Evolutionary conservation across 345 rosid genomes (phyloP).

Genomic region (Leavenworthia alabamica): DNA sequence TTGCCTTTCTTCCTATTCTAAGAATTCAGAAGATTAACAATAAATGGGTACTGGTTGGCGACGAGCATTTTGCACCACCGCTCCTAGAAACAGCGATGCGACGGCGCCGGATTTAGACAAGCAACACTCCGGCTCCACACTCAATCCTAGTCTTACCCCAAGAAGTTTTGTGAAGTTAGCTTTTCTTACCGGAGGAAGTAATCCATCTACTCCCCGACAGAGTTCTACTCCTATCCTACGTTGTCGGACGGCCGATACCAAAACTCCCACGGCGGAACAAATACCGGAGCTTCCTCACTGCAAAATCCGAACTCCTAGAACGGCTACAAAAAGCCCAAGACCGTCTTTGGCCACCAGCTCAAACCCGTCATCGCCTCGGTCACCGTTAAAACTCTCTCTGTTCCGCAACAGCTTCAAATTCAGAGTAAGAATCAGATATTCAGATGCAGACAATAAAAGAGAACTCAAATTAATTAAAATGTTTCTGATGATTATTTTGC

Average conservation of each 20-base stretch:
- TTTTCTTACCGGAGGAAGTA: conserved; percentile 53
- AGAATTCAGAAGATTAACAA: neutral
- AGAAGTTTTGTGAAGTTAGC: conserved; percentile 50
- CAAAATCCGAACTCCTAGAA: conserved; percentile 19
- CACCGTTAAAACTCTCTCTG: conserved; percentile 71
- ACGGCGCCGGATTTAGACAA: conserved; percentile 32
- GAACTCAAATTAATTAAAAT: neutral
- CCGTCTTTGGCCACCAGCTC: conserved; percentile 28
- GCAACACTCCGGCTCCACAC: conserved; percentile 25
- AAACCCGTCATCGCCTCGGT: conserved; percentile 63
- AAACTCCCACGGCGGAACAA: conserved; percentile 24
- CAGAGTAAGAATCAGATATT: conserved; percentile 39
- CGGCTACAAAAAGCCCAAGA: conserved; percentile 25
- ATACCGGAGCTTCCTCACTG: neutral
- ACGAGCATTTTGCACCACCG: conserved; percentile 85
- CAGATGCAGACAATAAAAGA: neutral
- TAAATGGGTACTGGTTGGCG: conserved; percentile 94
- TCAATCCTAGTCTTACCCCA: conserved; percentile 40
- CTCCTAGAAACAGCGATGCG: conserved; percentile 51
- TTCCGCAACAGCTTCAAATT: conserved; percentile 78
- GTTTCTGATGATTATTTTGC: conserved; percentile 7
- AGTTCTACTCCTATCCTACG: conserved; percentile 42
- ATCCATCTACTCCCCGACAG: conserved; percentile 58
- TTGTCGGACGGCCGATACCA: conserved; percentile 37
- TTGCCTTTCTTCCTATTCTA: neutral